Base-by-base conservation (phyloP, 2,329 filamentous ascomycete species). In the Ophiocordyceps polyrhachis-furcata region DNA sequence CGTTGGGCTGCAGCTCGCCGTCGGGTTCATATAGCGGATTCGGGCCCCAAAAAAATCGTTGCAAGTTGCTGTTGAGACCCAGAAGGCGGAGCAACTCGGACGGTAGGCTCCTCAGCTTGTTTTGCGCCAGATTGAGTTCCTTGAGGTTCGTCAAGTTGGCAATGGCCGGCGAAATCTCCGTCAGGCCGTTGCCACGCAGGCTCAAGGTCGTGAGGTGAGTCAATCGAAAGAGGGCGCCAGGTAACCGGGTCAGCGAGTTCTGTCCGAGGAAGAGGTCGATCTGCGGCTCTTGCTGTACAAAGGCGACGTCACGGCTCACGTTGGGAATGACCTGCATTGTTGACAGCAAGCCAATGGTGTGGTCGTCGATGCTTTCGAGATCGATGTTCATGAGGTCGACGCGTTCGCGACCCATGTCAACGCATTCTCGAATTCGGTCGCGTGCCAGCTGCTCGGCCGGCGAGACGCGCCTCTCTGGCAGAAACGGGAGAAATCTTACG, bases 81-180 rank as follows among this genome's bases (percentile, higher is more conserved):
- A 82, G 57, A 2, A 83, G 63, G 21, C 70, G 58, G 1, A 83
- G 62, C 1, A 84, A 61, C 53, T 83, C 79, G 45, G 66, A 71
- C 0, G 81, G 81, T 1, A 86, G 64, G 48, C 64, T 71, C 7
- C 65, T 66, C 12, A 86, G 62, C 5, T 62, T 59, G 49, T 84
- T 85, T 44, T 79, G 71, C 1, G 77, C 73, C 9, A 86, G 52
- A 51, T 83, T 84, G 37, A 86, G 68, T 43, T 75, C 69, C 43
- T 64, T 62, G 4, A 86, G 65, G 47, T 75, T 76, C 5, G 55
- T 56, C 7, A 85, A 64, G 29, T 71, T 70, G 20, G 63, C 65
- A 43, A 85, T 74, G 4, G 68, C 65, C 0, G 74, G 63, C 1
- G 81, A 76, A 2, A 86, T 60, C 52, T 80, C 71, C 0, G 61